Evolutionary conservation across 2,329 filamentous ascomycete species (phyloP), one percentile per base, ranked within the genome.

Genomic region (Microcyclospora pomicola): DNA sequence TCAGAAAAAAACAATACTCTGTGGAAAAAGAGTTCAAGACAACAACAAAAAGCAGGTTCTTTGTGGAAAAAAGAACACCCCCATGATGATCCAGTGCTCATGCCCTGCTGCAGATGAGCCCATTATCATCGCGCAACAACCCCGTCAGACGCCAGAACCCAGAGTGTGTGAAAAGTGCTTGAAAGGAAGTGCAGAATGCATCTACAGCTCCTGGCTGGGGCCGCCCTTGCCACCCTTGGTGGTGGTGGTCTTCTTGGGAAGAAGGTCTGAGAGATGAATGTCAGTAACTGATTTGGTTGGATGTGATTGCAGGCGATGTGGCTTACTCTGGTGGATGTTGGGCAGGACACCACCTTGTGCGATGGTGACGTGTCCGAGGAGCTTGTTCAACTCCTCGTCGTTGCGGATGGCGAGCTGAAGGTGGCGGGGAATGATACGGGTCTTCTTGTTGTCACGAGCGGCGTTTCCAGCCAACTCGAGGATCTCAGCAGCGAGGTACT

Each of bases 401-500:
- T 95, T 95, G 61, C 91, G 81, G 73, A 98, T 98, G 68, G 91
- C 91, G 55, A 98, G 85, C 73, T 98, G 91, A 34, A 98, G 78
- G 69, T 98, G 91, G 68, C 91, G 86, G 50, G 91, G 91, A 45
- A 96, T 98, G 72, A 98, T 98, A 82, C 91, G 87, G 50, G 88
- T 98, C 82, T 96, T 96, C 84, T 98, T 98, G 80, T 96, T 95
- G 72, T 98, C 91, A 57, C 91, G 88, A 49, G 91, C 91, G 58
- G 91, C 91, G 67, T 98, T 98, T 57, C 91, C 91, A 65, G 91
- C 91, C 70, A 98, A 72, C 71, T 98, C 91, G 60, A 98, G 86
- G 56, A 98, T 95, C 73, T 98, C 91, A 51, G 91, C 91, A 54
- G 91, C 88, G 43, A 98, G 82, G 65, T 98, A 98, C 71, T 98